Base-by-base conservation (phyloP, 202 grass and related monocot genomes). In the Saccharum hybrid region DNA sequence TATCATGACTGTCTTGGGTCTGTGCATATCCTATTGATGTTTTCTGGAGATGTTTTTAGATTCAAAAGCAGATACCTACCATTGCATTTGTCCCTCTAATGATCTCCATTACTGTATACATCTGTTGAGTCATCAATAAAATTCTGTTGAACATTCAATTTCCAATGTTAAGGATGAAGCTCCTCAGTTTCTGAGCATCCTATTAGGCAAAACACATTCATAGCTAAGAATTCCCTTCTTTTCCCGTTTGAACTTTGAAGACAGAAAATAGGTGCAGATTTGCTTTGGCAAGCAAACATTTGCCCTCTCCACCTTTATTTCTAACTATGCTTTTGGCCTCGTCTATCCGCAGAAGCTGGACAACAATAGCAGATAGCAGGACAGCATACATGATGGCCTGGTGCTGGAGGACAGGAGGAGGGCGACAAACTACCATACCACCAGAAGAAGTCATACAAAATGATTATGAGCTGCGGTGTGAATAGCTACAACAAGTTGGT, bases 281-380 rank as follows among this genome's bases (percentile, higher is more conserved):
- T 42, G 15, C 36, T 42, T 42, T 7, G 57, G 40, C 10, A 80
- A 60, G n/a, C 49, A 15, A 46, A 16, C 5, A 7, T 15, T 59
- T 70, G 2, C 7, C 18, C 10, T n/a, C 26, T 56, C 5, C 45
- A 57, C 21, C 49, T 15, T 8, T 22, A 64, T 46, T 71, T 54
- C 71, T 83, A 74, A 90, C 68, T 2, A 74, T 45, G n/a, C 34
- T 66, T 63, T 79, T 5, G 37, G 14, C 40, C 15, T 34, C 38
- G 4, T 73, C 33, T 76, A 33, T 65, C 26, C 76, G 54, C 76
- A 90, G 88, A 43, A 31, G 41, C 36, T 46, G 64, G 42, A 14
- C 30, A 40, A 54, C 21, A 10, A 16, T 83, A 22, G 22, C 51
- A 54, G 51, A 40, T n/a, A 54, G 40, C 37, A 38, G 16, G 22